Conservation (phyloP, 768 basidiomycete species). For the Polyporus arcularius region DNA sequence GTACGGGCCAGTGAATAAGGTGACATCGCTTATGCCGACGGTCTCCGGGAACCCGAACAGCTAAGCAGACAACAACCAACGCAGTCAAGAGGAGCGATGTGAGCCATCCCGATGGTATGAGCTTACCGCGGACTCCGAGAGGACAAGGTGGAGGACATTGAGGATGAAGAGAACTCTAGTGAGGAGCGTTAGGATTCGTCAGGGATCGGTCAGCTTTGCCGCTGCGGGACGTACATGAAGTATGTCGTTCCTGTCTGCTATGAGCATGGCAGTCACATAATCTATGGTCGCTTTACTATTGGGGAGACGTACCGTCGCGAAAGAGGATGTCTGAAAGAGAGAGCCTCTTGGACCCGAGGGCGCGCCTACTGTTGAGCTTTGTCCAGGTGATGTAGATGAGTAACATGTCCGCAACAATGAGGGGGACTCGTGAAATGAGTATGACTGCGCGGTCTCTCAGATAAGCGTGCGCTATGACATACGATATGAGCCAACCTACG, state of each 20-base stretch:
- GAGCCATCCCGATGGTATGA: too few species aligned
- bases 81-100: too few species aligned
- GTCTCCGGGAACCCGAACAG: neutral
- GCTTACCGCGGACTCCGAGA: neutral
- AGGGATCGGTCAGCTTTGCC: too few species aligned
- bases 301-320: neutral
- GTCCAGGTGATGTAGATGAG: neutral
- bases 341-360: neutral
- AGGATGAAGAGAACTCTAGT: neutral
- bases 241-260: neutral
- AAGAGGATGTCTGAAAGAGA: neutral
- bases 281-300: too few species aligned
- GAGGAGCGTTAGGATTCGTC: too few species aligned
- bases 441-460: neutral
- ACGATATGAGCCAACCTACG: too few species aligned
- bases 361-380: neutral
- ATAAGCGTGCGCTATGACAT: too few species aligned
- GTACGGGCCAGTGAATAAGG: neutral
- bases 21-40: neutral
- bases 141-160: neutral
- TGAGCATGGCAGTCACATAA: too few species aligned
- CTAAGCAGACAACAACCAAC: neutral
- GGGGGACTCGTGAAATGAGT: neutral
- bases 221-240: neutral
- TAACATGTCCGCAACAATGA: neutral